These are phyloP conservation scores for Quercus suber DNA, from an alignment of 306 rosid species.

Conservation along the genomic window DNA sequence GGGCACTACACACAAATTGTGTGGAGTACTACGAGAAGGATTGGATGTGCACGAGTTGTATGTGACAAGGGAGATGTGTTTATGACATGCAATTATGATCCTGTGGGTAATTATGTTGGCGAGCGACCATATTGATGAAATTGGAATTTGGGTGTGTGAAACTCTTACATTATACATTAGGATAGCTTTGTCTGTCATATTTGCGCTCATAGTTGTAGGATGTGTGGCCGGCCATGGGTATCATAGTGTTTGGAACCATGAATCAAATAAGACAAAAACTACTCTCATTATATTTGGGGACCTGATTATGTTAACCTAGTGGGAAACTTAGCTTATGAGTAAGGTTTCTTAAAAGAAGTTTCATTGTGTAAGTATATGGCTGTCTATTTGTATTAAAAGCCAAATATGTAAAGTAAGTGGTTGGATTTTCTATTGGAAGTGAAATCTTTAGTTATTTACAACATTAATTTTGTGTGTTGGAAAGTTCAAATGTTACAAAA, in stretches of 20 bases:
- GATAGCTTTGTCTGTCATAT: too few species aligned
- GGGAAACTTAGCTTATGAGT: not conserved
- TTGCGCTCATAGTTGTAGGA: not conserved
- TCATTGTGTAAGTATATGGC: not conserved
- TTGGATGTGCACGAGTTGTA: constrained; percentile 74
- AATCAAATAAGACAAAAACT: not conserved
- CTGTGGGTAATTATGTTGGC: constrained; percentile 75
- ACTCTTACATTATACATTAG: not conserved
- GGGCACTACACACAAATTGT: constrained; percentile 91
- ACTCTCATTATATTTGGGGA: not conserved
- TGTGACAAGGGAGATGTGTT: constrained; percentile 79
- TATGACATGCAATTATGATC: constrained; percentile 88
- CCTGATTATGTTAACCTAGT: not conserved
- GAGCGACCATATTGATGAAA: constrained; percentile 49
- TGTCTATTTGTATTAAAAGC: not conserved
- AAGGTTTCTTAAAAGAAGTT: not conserved
- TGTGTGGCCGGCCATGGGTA: not conserved
- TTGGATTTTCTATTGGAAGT: not conserved
- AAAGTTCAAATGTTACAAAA: too few species aligned
- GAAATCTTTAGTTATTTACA: not conserved
- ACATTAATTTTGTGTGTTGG: too few species aligned
- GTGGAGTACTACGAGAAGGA: constrained; percentile 62
- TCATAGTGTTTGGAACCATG: not conserved
- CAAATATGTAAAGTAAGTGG: not conserved
- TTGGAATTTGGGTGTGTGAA: not conserved